A percentile compares a stretch with the other conserved stretches of the same genome.
Evolutionary conservation across 2,329 filamentous ascomycete species (phyloP).

Genomic region (Penicillium freii): DNA sequence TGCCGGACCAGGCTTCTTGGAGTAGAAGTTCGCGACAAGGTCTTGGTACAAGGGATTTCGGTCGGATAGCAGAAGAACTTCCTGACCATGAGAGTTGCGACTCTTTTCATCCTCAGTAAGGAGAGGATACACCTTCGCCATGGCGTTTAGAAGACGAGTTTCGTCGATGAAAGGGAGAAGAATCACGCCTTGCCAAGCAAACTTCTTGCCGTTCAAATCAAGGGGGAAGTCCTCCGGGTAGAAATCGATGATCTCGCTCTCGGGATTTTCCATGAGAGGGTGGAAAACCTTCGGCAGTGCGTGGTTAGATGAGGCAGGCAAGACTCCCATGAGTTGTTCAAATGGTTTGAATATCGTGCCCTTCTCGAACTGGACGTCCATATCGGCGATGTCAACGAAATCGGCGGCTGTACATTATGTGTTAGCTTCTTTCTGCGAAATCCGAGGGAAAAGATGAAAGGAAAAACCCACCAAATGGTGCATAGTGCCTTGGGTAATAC

Average conservation of each 20-base stretch:
- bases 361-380: conserved; percentile 78
- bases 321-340: conserved; percentile 96
- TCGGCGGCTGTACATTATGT: conserved; percentile 63
- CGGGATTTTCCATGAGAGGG: conserved; percentile 78
- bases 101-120: conserved; percentile 72
- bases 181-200: conserved; percentile 95
- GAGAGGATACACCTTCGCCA: conserved; percentile 76
- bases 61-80: conserved; percentile 81
- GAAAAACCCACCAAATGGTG: conserved; percentile 63
- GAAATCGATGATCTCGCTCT: conserved; percentile 94
- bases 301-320: conserved; percentile 89
- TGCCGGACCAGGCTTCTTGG: conserved; percentile 71
- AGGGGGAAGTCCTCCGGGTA: conserved; percentile 93
- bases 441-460: not conserved
- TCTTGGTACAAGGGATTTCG: conserved; percentile 82
- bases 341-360: conserved; percentile 86
- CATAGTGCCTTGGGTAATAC: conserved; percentile 99
- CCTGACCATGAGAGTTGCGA: conserved; percentile 76
- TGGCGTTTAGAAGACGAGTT: conserved; percentile 75
- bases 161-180: conserved; percentile 96
- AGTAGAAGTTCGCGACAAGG: conserved; percentile 81
- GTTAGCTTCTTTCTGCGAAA: not conserved
- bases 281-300: conserved; percentile 87
- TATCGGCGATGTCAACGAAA: conserved; percentile 77
- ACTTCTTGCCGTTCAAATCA: conserved; percentile 96